Evolutionary conservation across 2,329 filamentous ascomycete species (phyloP).

Genomic region (Cladophialophora immunda): DNA sequence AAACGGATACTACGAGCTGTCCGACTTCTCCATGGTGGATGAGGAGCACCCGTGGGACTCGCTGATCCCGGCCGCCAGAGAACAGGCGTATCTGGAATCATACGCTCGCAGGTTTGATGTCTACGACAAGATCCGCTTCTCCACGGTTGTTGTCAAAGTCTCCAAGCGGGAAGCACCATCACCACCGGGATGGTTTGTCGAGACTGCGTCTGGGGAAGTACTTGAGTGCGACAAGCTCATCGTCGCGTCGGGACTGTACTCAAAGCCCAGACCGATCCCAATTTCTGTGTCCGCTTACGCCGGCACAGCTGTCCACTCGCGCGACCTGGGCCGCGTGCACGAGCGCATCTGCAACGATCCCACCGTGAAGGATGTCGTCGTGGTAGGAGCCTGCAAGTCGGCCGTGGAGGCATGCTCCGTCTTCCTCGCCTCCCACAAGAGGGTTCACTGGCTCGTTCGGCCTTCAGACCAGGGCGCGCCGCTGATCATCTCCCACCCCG

Average conservation of each 20-base stretch:
- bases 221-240: slow-evolving; percentile 44
- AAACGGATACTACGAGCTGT: slow-evolving; percentile 45
- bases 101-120: slow-evolving; percentile 43
- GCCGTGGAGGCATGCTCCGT: slow-evolving; percentile 21
- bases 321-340: slow-evolving; percentile 16
- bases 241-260: slow-evolving; percentile 43
- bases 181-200: slow-evolving; percentile 41
- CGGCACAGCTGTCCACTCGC: slow-evolving; percentile 17
- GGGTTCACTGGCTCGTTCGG: slow-evolving; percentile 22
- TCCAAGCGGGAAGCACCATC: slow-evolving; percentile 34
- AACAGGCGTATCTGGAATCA: slow-evolving; percentile 41
- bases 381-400: slow-evolving; percentile 25
- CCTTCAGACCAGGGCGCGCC: slow-evolving; percentile 15
- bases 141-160: slow-evolving; percentile 41
- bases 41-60: slow-evolving; percentile 20
- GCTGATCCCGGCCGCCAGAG: slow-evolving; percentile 44
- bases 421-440: slow-evolving; percentile 15
- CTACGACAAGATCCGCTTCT: slow-evolving; percentile 39
- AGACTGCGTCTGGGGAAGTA: slow-evolving; percentile 23
- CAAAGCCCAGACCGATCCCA: slow-evolving; percentile 40
- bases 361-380: slow-evolving; percentile 20
- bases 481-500: slow-evolving; percentile 16
- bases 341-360: slow-evolving; percentile 9
- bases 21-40: slow-evolving; percentile 41
- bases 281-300: slow-evolving; percentile 10